A percentile compares a stretch with the other conserved stretches of the same genome.
These are phyloP conservation scores for Chamaecrista fasciculata DNA, from an alignment of 306 rosid genomes.

Conservation along the genomic window DNA sequence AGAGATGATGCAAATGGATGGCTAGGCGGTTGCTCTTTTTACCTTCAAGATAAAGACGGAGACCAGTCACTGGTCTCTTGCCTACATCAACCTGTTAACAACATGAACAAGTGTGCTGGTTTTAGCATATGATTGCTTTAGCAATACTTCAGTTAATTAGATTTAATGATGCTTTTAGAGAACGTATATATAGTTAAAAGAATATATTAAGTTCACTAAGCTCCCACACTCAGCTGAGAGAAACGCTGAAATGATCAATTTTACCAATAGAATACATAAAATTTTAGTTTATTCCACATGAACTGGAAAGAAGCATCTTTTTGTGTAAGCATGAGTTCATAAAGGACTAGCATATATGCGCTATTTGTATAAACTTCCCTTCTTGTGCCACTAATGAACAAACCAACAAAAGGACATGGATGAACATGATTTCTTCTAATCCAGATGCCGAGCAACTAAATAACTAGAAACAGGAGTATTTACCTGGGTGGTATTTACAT, in stretches of 20 bases:
- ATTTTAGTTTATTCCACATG: conserved; percentile 9
- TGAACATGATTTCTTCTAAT: conserved; percentile 9
- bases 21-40: conserved; percentile 88
- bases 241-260: neutral
- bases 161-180: neutral
- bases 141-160: neutral
- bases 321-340: conserved; percentile 16
- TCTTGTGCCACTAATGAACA: neutral
- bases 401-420: neutral
- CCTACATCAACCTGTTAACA: conserved; percentile 87
- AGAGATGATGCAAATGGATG: conserved; percentile 90
- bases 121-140: conserved; percentile 25
- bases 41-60: conserved; percentile 93
- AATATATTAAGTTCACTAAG: neutral
- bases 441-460: conserved; percentile 21
- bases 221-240: neutral
- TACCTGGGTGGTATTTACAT: conserved; percentile 78
- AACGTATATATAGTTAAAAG: neutral
- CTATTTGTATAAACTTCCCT: conserved; percentile 9
- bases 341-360: neutral
- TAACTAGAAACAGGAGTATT: conserved; percentile 26
- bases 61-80: conserved; percentile 92
- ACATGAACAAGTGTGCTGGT: conserved; percentile 25
- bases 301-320: conserved; percentile 22
- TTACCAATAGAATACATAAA: neutral